Base-by-base conservation (phyloP, 768 basidiomycete genomes). In the Kwoniella heveanensis region DNA sequence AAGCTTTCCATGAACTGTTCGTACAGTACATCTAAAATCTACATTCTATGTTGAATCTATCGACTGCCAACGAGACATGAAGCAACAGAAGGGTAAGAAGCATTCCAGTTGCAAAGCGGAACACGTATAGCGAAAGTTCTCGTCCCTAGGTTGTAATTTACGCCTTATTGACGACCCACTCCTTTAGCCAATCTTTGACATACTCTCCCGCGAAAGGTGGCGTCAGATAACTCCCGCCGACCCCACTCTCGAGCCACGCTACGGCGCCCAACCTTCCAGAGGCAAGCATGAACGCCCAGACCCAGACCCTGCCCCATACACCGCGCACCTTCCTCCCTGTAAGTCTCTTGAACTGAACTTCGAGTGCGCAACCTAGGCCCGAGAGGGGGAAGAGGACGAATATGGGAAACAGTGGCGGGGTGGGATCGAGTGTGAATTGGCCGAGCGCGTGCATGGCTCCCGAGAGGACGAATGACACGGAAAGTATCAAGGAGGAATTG, bases 271-370 rank as follows among this genome's bases (percentile, higher is more conserved):
- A 50, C 25, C 64, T 59, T 8, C 60, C 67, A 9, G 65, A 54
- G 15, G 27, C 39, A 22, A 72, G 27, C 39, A 77, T 62, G 22
- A 57, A 69, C 12, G 44, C 29, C 74, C 72, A 78, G 15, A 57
- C 60, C 77, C 79, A 80, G 5, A 70, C 27, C 64, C 73, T 64
- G 0, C 79, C 79, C 27, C 25, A 26, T 32, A 53, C 49, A 3
- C 79, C 79, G 6, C 63, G 22, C 0, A 80, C 79, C 15, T 67
- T 61, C n/a, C 54, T 51, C 1, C 79, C 79, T 4, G 74, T 77
- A 21, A 72, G 13, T 13, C 66, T 44, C 37, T 70, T 69, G 63
- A 73, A 80, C 1, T 49, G 13, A 15, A 78, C 64, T 62, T 80
- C 79, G 1, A 57, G 25, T 0, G 67, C 63, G 60, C 74, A 69